Evolutionary conservation across 2,329 filamentous ascomycete species (phyloP).

Genomic region (Aspergillus ruber): DNA sequence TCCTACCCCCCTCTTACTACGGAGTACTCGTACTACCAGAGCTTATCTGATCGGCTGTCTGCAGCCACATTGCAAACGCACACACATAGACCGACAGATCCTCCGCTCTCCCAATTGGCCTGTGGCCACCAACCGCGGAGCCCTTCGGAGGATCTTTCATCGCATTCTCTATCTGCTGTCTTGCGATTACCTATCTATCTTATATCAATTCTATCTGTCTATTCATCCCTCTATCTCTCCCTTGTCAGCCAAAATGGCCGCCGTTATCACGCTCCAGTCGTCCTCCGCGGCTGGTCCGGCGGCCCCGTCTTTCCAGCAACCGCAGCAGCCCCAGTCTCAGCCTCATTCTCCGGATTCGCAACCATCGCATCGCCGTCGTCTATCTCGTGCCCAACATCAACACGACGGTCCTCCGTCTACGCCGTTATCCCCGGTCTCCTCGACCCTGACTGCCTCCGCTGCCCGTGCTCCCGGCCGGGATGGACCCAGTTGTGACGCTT

Average conservation of each 20-base stretch:
- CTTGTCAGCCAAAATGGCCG: conserved; percentile 25
- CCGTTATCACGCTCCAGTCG: conserved; percentile 36
- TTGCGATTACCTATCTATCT: conserved; percentile 6
- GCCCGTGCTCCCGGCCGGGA: conserved; percentile 27
- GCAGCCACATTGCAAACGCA: no score
- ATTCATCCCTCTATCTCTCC: conserved; percentile 5
- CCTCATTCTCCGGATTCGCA: conserved; percentile 13
- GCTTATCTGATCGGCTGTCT: no score
- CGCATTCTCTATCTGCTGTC: conserved; percentile 5
- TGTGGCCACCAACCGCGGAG: neutral
- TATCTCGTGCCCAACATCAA: neutral
- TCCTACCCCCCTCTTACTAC: no score
- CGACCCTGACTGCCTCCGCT: conserved; percentile 12
- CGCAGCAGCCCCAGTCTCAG: conserved; percentile 5
- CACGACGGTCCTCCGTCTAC: conserved; percentile 11
- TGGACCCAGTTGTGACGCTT: conserved; percentile 38
- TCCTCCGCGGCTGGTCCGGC: conserved; percentile 25
- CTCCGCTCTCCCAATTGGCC: neutral
- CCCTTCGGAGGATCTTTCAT: conserved; percentile 2
- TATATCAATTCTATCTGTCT: conserved; percentile 10
- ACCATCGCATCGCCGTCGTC: conserved; percentile 8
- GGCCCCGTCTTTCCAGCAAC: conserved; percentile 17
- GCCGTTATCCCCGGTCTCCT: conserved; percentile 11
- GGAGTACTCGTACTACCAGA: neutral
- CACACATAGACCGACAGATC: neutral